These are phyloP conservation scores for Colletotrichum sp. DNA, from an alignment of 2,329 filamentous ascomycete species.

Conservation along the genomic window DNA sequence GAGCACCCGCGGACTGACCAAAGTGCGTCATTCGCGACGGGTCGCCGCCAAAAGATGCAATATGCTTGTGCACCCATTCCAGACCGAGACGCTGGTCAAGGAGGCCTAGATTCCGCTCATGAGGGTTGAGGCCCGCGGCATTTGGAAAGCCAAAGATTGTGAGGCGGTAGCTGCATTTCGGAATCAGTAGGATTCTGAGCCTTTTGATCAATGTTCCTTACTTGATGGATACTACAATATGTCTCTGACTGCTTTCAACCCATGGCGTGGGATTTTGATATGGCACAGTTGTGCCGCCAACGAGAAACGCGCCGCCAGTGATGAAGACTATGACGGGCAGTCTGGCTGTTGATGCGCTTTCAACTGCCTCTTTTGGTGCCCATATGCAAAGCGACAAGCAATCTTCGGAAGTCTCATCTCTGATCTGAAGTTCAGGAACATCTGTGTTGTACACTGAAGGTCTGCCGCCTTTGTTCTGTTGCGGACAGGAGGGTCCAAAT, in stretches of 20 bases:
- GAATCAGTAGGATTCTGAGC: neutral
- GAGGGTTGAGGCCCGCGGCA: constrained; percentile 24
- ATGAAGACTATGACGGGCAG: neutral
- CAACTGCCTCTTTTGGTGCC: neutral
- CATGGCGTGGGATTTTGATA: constrained; percentile 27
- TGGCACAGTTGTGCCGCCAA: constrained; percentile 27
- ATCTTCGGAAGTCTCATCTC: neutral
- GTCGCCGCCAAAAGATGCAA: neutral
- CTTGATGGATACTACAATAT: constrained; percentile 29
- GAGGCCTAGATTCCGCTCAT: neutral
- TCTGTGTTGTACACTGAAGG: neutral
- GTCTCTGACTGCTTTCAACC: constrained; percentile 27
- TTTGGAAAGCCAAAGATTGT: constrained; percentile 33
- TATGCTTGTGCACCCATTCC: neutral
- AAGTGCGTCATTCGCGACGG: neutral
- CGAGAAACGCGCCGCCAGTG: constrained; percentile 27
- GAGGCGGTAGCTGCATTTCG: constrained; percentile 26
- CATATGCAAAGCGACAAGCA: neutral
- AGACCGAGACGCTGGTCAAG: neutral
- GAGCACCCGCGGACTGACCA: neutral
- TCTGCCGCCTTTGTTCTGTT: neutral
- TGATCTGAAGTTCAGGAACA: neutral
- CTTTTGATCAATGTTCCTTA: neutral
- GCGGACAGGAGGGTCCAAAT: neutral
- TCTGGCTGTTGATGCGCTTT: neutral